Evolutionary conservation across 139 green algal species (phyloP), one percentile per base, ranked within the genome.

Genomic region (Coelastrella sp.): DNA sequence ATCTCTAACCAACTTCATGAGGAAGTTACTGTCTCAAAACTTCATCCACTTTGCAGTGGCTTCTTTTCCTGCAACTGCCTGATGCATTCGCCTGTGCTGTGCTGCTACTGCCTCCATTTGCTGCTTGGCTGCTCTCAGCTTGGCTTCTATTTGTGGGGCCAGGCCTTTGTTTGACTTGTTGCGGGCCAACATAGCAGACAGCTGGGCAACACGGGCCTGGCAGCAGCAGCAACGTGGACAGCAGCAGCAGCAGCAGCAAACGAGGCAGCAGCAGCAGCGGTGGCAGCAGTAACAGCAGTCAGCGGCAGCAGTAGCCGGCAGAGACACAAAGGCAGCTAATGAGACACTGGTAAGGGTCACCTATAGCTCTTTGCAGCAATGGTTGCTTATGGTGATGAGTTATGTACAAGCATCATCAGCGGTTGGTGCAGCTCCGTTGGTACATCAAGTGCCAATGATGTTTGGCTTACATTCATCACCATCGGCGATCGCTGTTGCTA

Each of bases 111-210:
- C 85, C 10, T 90, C 74, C 20, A 65, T 17, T n/a, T 75, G 24
- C 7, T 27, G 58, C 85, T 90, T 49, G 11, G 85, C 85, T 82
- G 70, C 73, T 66, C 73, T 73, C 14, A 90, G 74, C 58, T 84
- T 90, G 0, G 85, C 85, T 19, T 83, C 49, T 22, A 90, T 90
- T 27, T 90, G 85, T 20, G 85, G 85, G 1, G 73, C 85, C 73
- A 90, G 73, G 22, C 73, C 85, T n/a, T 65, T 83, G 85, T 90
- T 84, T 63, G 11, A 22, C 73, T 75, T 90, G 73, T 90, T 90
- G 8, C 85, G n/a, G 6, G 19, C 63, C 57, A 90, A 24, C 85
- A 90, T 90, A 6, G 73, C 73, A 27, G 58, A 84, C 15, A 90
- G 85, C 74, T 90, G 85, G 8, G 73, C 12, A 7, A 90, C 72